These are phyloP conservation scores for Elsinoe necatrix DNA, from an alignment of 2,329 filamentous ascomycete genomes.

Conservation along the genomic window DNA sequence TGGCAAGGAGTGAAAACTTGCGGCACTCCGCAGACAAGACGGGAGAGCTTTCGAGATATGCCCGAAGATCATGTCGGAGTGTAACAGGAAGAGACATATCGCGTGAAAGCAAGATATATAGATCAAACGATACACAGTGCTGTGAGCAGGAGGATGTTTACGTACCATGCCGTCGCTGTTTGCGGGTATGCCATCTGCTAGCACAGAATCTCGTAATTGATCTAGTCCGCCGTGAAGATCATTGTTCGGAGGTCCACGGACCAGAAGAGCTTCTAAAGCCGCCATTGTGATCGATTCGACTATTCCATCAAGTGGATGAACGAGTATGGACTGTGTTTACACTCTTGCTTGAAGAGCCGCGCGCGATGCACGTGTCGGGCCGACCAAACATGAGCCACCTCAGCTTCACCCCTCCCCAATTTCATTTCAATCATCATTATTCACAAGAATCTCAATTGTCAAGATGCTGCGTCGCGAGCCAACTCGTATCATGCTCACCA, in stretches of 20 bases:
- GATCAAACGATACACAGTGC: too few relatives aligned
- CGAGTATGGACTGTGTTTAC: neutral
- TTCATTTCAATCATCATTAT: neutral
- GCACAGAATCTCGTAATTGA: slow-evolving; percentile 62
- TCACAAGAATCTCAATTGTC: neutral
- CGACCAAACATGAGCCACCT: neutral
- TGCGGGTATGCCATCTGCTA: slow-evolving; percentile 67
- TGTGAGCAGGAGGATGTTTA: neutral
- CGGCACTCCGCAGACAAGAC: too few relatives aligned
- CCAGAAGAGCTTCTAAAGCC: slow-evolving; percentile 64
- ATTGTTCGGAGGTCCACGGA: slow-evolving; percentile 68
- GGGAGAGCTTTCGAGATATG: too few relatives aligned
- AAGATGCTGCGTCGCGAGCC: slow-evolving; percentile 30
- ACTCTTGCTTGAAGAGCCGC: neutral
- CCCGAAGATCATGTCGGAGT: too few relatives aligned
- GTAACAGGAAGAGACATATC: too few relatives aligned
- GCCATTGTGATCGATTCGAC: slow-evolving; percentile 23
- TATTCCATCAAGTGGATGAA: neutral
- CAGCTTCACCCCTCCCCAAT: neutral
- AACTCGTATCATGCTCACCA: slow-evolving; percentile 29
- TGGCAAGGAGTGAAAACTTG: too few relatives aligned
- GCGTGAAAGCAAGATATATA: too few relatives aligned
- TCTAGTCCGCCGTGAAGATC: slow-evolving; percentile 60
- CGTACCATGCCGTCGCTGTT: slow-evolving; percentile 73
- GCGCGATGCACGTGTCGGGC: neutral